Conservation (phyloP, 805 yeast species). For the Saccharomyces paradoxus region DNA sequence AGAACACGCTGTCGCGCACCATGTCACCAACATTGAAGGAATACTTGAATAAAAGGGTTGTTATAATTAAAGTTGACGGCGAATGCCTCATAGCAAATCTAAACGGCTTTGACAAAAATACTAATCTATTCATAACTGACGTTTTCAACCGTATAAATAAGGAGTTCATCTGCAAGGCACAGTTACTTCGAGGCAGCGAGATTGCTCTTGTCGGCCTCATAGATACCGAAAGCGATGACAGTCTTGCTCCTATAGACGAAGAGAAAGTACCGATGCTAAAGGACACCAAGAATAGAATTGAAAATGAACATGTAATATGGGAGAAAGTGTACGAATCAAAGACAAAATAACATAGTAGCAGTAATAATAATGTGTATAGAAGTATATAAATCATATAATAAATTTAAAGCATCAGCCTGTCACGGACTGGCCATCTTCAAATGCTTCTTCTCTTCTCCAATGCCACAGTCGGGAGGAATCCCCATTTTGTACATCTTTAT, state of each 20-base stretch:
- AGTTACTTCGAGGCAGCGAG: constrained; percentile 27
- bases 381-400: background rate
- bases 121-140: constrained; percentile 48
- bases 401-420: constrained; percentile 9
- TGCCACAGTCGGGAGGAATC: constrained; percentile 40
- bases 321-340: constrained; percentile 10
- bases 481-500: constrained; percentile 71
- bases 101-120: constrained; percentile 57
- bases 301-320: constrained; percentile 25
- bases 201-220: constrained; percentile 27
- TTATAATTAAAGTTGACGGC: constrained; percentile 52
- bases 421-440: constrained; percentile 1
- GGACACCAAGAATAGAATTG: constrained; percentile 20
- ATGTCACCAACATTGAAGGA: constrained; percentile 31
- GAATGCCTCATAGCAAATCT: constrained; percentile 40
- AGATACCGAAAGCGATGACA: constrained; percentile 5
- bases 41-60: constrained; percentile 37
- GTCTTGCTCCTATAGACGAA: background rate
- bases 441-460: constrained; percentile 30
- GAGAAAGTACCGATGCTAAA: constrained; percentile 15
- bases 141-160: constrained; percentile 44
- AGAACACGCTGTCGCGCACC: background rate
- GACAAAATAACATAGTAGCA: background rate
- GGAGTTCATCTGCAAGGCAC: constrained; percentile 11
- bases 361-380: constrained; percentile 1